Conservation (phyloP, 2,329 filamentous ascomycete genomes). For the Colletotrichum aenigma region DNA sequence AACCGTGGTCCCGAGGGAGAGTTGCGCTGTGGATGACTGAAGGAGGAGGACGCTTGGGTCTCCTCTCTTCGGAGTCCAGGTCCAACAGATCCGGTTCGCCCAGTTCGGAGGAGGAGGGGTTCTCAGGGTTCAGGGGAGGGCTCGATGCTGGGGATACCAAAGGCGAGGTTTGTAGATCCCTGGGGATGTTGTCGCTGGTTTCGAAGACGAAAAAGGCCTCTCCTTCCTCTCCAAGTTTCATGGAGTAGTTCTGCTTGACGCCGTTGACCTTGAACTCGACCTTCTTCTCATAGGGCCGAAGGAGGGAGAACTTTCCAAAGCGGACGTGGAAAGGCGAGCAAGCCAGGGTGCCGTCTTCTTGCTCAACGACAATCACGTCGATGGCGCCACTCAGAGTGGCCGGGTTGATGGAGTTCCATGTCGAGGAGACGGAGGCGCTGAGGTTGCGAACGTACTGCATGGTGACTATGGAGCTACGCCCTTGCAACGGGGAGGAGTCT, state of each 20-base stretch:
- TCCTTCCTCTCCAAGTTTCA: conserved; percentile 97
- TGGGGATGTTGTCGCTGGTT: conserved; percentile 90
- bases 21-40: conserved; percentile 42
- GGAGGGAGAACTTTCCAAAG: conserved; percentile 96
- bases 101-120: conserved; percentile 48
- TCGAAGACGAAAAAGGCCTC: conserved; percentile 99
- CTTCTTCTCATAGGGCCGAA: conserved; percentile 97
- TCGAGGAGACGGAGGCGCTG: conserved; percentile 94
- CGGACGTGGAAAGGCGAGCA: conserved; percentile 99
- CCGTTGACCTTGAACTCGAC: conserved; percentile 98
- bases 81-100: conserved; percentile 75
- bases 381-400: conserved; percentile 97
- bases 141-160: conserved; percentile 89
- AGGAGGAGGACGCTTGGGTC: conserved; percentile 49
- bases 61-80: conserved; percentile 55
- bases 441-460: conserved; percentile 99
- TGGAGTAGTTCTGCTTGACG: conserved; percentile 88
- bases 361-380: conserved; percentile 97
- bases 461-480: conserved; percentile 25
- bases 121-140: conserved; percentile 66
- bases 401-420: conserved; percentile 99
- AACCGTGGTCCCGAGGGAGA: conserved; percentile 38
- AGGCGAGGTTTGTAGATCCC: conserved; percentile 91
- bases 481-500: neutral
- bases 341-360: conserved; percentile 85